phyloP scores from a whole-genome alignment of 2,329 filamentous ascomycete genomes.

The Clarireedia hainanense region DNA sequence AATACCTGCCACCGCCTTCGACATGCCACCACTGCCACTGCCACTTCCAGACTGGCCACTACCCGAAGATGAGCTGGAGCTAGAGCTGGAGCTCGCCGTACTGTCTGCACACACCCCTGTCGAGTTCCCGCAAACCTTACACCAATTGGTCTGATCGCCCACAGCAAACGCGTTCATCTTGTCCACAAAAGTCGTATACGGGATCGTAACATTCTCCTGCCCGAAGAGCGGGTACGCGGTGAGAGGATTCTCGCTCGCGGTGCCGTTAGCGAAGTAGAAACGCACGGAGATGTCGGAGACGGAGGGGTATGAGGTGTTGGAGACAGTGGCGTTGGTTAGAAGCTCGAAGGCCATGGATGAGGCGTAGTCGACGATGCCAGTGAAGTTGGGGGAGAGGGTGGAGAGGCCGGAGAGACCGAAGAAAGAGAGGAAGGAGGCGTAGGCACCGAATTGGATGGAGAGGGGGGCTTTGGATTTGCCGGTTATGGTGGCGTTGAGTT shows the following conservation, averaged over 20 bases:
- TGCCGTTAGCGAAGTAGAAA: conserved; percentile 55
- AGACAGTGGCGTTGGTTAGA: conserved; percentile 44
- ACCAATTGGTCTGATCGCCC: conserved; percentile 61
- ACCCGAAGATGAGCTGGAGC: conserved; percentile 21
- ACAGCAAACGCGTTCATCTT: conserved; percentile 62
- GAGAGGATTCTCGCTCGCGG: conserved; percentile 36
- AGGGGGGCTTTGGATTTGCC: conserved; percentile 38
- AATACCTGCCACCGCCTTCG: conserved; percentile 68
- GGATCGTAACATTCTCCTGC: conserved; percentile 43
- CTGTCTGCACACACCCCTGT: conserved; percentile 56
- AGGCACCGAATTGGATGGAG: conserved; percentile 52
- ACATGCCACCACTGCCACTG: conserved; percentile 37
- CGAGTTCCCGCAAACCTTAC: conserved; percentile 63
- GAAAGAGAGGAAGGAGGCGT: conserved; percentile 54
- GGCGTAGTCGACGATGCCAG: conserved; percentile 75
- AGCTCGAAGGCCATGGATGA: conserved; percentile 74
- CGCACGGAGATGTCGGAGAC: conserved; percentile 46
- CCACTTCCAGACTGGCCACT: conserved; percentile 15
- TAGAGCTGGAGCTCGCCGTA: conserved; percentile 25
- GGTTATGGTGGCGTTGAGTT: conserved; percentile 44
- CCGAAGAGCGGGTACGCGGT: conserved; percentile 52
- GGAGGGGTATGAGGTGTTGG: conserved; percentile 39
- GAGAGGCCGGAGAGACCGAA: conserved; percentile 51
- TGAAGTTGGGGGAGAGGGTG: conserved; percentile 53
- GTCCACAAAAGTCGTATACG: conserved; percentile 60